A percentile compares a stretch with the other conserved stretches of the same genome.
These are phyloP conservation scores for Balakata baccata DNA, from an alignment of 345 rosid species.

Conservation along the genomic window DNA sequence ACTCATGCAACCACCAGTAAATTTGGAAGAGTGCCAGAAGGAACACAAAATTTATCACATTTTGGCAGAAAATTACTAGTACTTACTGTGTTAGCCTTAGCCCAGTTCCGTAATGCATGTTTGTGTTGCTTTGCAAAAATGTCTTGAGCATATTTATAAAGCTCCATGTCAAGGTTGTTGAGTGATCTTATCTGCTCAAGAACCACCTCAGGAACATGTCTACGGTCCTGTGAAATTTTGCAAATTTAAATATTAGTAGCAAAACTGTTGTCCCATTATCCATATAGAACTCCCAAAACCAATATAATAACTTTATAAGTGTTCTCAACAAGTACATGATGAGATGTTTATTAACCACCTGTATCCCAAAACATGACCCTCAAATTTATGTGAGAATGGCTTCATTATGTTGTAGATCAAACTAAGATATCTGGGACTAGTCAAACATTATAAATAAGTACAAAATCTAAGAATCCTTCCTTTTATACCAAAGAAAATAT, in stretches of 20 bases:
- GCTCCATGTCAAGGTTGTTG: slow-evolving; percentile 79
- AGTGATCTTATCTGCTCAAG: slow-evolving; percentile 63
- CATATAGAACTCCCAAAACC: neutral
- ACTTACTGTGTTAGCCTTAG: slow-evolving; percentile 32
- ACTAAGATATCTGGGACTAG: neutral
- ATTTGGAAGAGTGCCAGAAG: neutral
- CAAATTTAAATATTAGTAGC: neutral
- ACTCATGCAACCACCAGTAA: neutral
- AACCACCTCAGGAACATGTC: slow-evolving; percentile 46
- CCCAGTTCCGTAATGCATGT: slow-evolving; percentile 24
- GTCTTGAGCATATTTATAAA: slow-evolving; percentile 68
- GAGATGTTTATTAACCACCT: neutral
- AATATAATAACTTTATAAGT: neutral
- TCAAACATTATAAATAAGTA: neutral
- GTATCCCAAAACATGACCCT: neutral
- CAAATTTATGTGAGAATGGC: neutral
- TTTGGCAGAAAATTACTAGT: neutral
- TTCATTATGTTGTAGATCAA: neutral
- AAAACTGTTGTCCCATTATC: neutral
- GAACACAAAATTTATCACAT: neutral
- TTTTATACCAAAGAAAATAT: neutral
- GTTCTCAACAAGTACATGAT: neutral
- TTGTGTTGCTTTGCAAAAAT: slow-evolving; percentile 63
- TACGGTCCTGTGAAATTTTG: slow-evolving; percentile 58
- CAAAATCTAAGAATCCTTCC: neutral